A percentile compares a stretch with the other conserved stretches of the same genome.
These are phyloP conservation scores for Fusarium mundagurra DNA, from an alignment of 2,329 filamentous ascomycete genomes.

Conservation along the genomic window DNA sequence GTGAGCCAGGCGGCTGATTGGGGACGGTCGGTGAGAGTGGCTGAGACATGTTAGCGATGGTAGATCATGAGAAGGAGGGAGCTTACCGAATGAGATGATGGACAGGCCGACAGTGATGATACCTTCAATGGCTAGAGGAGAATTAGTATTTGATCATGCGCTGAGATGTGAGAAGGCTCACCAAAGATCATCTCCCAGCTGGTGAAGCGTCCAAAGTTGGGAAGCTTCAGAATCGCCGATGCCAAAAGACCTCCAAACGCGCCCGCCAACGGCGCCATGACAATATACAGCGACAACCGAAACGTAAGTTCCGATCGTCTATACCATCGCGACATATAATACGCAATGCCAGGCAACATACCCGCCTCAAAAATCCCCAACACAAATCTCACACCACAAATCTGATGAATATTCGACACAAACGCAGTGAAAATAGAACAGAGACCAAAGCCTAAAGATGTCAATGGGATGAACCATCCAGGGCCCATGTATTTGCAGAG, in stretches of 20 bases:
- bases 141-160: rapidly evolving
- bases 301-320: slow-evolving; percentile 70
- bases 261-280: slow-evolving; percentile 72
- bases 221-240: slow-evolving; percentile 68
- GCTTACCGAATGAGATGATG: slow-evolving; percentile 51
- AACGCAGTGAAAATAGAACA: slow-evolving; percentile 70
- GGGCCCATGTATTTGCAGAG: slow-evolving; percentile 72
- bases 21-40: slow-evolving; percentile 73
- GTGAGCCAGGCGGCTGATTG: slow-evolving; percentile 73
- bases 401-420: slow-evolving; percentile 58
- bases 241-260: slow-evolving; percentile 74
- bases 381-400: slow-evolving; percentile 67
- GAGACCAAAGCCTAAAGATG: slow-evolving; percentile 67
- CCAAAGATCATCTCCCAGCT: slow-evolving; percentile 76
- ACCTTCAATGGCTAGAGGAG: slow-evolving; percentile 66
- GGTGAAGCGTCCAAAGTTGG: slow-evolving; percentile 63
- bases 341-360: slow-evolving; percentile 72
- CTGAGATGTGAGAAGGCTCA: rapidly evolving
- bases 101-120: slow-evolving; percentile 65
- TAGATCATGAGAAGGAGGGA: rapidly evolving
- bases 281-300: slow-evolving; percentile 70
- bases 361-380: slow-evolving; percentile 72
- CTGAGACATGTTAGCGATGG: slow-evolving; percentile 23
- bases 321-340: slow-evolving; percentile 73
- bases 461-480: slow-evolving; percentile 70